A percentile compares a stretch with the other conserved stretches of the same genome.
Evolutionary conservation across 1,139 yeast genomes (phyloP).

Genomic region (Eremothecium sinecaudum): DNA sequence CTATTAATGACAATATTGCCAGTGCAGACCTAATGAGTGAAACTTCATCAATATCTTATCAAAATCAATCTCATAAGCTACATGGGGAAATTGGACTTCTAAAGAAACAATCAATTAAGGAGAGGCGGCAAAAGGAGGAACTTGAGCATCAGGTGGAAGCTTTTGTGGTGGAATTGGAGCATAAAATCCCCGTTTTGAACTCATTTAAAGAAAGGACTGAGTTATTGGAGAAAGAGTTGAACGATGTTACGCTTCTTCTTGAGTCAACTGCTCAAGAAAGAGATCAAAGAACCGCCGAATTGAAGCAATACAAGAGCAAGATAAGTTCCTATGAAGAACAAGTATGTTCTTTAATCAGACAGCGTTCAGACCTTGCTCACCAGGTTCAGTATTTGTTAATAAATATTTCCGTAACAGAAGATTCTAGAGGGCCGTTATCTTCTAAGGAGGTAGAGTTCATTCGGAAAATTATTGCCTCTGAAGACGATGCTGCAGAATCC

Average conservation of each 20-base stretch:
- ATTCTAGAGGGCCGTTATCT: slow-evolving; percentile 46
- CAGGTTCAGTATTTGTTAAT: slow-evolving; percentile 69
- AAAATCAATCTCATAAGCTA: slow-evolving; percentile 32
- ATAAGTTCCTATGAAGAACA: slow-evolving; percentile 33
- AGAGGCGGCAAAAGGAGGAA: slow-evolving; percentile 60
- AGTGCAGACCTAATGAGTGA: slow-evolving; percentile 21
- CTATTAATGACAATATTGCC: slow-evolving; percentile 12
- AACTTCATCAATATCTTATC: slow-evolving; percentile 2
- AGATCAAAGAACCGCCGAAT: slow-evolving; percentile 29
- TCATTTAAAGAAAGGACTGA: slow-evolving; percentile 50
- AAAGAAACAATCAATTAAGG: slow-evolving; percentile 59
- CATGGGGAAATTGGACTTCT: slow-evolving; percentile 59
- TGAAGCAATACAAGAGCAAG: slow-evolving; percentile 25
- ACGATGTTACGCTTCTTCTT: slow-evolving; percentile 40
- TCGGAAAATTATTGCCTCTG: slow-evolving; percentile 29
- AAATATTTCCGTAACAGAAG: slow-evolving; percentile 51
- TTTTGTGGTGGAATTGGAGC: slow-evolving; percentile 68
- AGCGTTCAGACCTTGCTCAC: slow-evolving; percentile 63
- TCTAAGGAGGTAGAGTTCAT: slow-evolving; percentile 46
- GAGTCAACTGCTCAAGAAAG: slow-evolving; percentile 40
- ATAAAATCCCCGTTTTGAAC: slow-evolving; percentile 68
- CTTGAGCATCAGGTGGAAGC: slow-evolving; percentile 62
- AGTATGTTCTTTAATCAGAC: slow-evolving; percentile 40
- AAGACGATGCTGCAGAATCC: slow-evolving; percentile 34
- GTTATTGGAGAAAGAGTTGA: slow-evolving; percentile 42